These are phyloP conservation scores for Penicillium frequentans DNA, from an alignment of 2,329 filamentous ascomycete species.

Conservation along the genomic window DNA sequence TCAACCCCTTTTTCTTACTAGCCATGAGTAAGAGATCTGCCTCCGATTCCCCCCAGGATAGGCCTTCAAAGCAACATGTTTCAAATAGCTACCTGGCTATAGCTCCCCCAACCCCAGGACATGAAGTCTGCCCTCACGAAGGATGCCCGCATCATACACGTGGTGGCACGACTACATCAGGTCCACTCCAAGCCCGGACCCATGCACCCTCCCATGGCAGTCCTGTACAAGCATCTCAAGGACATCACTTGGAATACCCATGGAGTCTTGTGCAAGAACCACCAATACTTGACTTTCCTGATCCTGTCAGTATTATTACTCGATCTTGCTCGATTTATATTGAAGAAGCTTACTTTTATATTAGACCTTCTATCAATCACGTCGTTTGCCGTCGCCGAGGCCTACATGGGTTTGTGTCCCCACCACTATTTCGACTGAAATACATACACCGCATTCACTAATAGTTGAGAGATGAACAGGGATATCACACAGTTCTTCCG, in stretches of 20 bases:
- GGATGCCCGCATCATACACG: background rate
- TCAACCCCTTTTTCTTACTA: background rate
- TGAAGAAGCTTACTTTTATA: background rate
- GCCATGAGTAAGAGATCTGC: background rate
- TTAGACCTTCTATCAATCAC: background rate
- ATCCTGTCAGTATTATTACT: background rate
- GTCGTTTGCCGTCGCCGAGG: background rate
- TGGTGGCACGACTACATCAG: background rate
- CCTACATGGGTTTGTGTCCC: background rate
- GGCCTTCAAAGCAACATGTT: background rate
- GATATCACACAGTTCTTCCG: background rate
- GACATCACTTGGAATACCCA: background rate
- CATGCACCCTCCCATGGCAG: background rate
- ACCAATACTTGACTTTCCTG: background rate
- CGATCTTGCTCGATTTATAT: background rate
- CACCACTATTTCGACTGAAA: background rate
- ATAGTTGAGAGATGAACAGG: background rate
- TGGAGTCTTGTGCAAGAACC: background rate
- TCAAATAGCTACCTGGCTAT: background rate
- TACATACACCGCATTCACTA: background rate
- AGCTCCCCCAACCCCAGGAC: background rate
- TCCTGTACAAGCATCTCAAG: background rate
- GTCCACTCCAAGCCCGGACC: background rate
- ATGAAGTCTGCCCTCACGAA: background rate
- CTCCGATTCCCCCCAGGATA: background rate